Percentiles rank a stretch among this genome's conserved stretches.
phyloP scores from a whole-genome alignment of 2,329 filamentous ascomycete species.

The Aspergillus puulaauensis region DNA sequence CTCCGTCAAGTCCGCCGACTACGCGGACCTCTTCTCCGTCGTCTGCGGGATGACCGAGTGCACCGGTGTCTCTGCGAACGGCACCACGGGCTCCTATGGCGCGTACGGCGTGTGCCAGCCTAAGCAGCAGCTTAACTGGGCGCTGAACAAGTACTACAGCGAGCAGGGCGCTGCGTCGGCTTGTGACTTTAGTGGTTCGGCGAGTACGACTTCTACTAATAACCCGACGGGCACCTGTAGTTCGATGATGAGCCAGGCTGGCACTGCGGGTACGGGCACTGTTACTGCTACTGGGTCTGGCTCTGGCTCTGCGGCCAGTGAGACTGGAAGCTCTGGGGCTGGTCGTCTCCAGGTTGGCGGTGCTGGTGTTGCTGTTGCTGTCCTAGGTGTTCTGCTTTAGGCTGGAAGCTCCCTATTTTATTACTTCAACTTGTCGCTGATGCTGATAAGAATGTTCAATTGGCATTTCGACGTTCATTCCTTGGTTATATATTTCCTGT shows the following conservation, averaged over 20 bases:
- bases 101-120: constrained; percentile 48
- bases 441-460: no score
- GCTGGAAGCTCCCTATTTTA: no score
- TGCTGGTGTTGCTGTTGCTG: background rate
- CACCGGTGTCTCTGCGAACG: constrained; percentile 39
- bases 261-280: constrained; percentile 38
- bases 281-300: constrained; percentile 25
- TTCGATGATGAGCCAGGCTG: constrained; percentile 40
- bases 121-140: constrained; percentile 44
- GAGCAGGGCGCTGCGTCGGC: constrained; percentile 39
- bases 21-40: constrained; percentile 59
- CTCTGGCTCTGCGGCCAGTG: background rate
- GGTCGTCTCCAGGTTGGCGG: background rate
- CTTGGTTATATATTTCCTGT: no score
- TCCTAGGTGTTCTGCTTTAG: background rate
- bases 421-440: no score
- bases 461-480: no score
- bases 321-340: background rate
- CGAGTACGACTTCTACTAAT: constrained; percentile 36
- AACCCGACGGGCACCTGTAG: constrained; percentile 38
- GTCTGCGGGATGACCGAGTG: constrained; percentile 45
- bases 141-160: constrained; percentile 46
- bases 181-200: constrained; percentile 45
- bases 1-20: constrained; percentile 21
- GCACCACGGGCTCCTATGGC: constrained; percentile 43